These are phyloP conservation scores for Tilletia indica DNA, from an alignment of 1,284 basidiomycete species.

Conservation along the genomic window DNA sequence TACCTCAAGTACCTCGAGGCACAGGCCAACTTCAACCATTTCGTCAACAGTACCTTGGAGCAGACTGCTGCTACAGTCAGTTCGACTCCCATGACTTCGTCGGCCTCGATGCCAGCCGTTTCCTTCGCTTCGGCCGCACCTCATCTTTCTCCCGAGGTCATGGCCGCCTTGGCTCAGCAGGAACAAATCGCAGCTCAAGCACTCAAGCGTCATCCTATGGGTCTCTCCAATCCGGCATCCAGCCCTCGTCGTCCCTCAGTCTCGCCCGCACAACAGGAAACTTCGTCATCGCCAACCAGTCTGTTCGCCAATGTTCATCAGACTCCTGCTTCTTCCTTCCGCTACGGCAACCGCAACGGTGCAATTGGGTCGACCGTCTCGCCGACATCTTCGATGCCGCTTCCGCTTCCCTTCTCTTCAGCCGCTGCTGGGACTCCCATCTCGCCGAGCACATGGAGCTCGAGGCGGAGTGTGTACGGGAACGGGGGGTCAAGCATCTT, in stretches of 20 bases:
- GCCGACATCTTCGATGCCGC: background rate
- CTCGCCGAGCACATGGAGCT: constrained; percentile 8
- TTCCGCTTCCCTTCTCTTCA: background rate
- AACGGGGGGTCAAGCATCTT: background rate
- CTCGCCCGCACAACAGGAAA: background rate
- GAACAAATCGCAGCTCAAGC: constrained; percentile 6
- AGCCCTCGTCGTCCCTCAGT: background rate
- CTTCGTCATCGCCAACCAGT: background rate
- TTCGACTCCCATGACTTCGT: background rate
- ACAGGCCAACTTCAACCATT: constrained; percentile 12
- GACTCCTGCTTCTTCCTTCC: constrained; percentile 2
- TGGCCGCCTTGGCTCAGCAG: constrained; percentile 12
- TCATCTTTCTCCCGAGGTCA: constrained; percentile 2
- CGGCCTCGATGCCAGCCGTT: background rate
- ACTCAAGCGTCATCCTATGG: background rate
- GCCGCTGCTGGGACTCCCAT: constrained; percentile 4
- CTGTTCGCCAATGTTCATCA: constrained; percentile 4
- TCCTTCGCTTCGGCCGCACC: background rate
- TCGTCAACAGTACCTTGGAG: constrained; percentile 9
- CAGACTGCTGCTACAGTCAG: background rate
- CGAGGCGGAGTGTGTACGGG: background rate
- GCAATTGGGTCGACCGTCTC: background rate
- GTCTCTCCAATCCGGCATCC: background rate
- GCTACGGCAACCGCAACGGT: background rate
- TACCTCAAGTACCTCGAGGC: constrained; percentile 15